These are phyloP conservation scores for Oxytropis ochrocephala DNA, from an alignment of 306 rosid species.

Conservation along the genomic window DNA sequence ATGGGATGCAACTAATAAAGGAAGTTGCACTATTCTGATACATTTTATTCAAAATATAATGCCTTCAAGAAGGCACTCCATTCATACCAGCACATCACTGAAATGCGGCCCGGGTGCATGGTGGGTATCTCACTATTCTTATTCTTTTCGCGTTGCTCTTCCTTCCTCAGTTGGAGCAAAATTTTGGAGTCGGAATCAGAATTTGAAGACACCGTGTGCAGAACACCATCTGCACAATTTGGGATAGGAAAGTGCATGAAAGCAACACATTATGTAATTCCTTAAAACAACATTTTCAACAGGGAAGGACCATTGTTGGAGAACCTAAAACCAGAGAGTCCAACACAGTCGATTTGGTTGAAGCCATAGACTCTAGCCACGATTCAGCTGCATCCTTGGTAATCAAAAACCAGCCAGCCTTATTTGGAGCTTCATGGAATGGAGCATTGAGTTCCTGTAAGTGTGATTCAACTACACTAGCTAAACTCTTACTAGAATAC, in stretches of 20 bases:
- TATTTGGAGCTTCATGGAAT: conserved; percentile 66
- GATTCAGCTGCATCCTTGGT: conserved; percentile 61
- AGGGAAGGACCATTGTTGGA: conserved; percentile 7
- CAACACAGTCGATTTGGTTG: conserved; percentile 29
- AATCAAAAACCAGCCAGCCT: conserved; percentile 82
- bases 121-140: background rate
- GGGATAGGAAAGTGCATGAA: conserved; percentile 7
- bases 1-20: background rate
- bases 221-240: conserved; percentile 35
- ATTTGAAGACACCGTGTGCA: conserved; percentile 32
- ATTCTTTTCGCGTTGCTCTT: conserved; percentile 18
- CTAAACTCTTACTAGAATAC: conserved; percentile 66
- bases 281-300: conserved; percentile 18
- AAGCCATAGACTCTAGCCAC: conserved; percentile 72
- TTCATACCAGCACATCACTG: background rate
- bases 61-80: background rate
- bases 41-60: background rate
- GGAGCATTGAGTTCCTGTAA: conserved; percentile 75
- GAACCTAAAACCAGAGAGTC: background rate
- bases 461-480: conserved; percentile 56
- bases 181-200: conserved; percentile 32
- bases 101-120: background rate
- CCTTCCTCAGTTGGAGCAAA: conserved; percentile 40
- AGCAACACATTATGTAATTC: conserved; percentile 11
- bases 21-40: background rate